These are phyloP conservation scores for Umbelopsis vinacea DNA, from an alignment of 192 early-diverging fungal genomes.

Conservation along the genomic window DNA sequence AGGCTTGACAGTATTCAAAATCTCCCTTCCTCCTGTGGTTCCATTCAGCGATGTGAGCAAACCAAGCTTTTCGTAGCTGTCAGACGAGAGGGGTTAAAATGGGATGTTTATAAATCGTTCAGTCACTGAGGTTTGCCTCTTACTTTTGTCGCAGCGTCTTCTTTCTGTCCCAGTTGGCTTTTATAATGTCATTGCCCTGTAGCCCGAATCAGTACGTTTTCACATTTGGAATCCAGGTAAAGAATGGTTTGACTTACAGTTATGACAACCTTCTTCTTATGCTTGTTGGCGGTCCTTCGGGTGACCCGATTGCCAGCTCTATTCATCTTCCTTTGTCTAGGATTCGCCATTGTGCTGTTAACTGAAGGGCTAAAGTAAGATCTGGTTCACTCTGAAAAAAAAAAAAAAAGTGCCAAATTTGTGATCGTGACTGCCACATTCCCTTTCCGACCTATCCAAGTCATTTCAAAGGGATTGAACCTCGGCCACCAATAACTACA, in stretches of 20 bases:
- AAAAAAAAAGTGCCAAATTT: slow-evolving; percentile 9
- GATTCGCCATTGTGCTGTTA: slow-evolving; percentile 59
- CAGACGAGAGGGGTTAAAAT: background rate
- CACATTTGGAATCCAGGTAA: slow-evolving; percentile 1
- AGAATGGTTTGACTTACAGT: slow-evolving; percentile 40
- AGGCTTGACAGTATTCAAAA: slow-evolving; percentile 33
- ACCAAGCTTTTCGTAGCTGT: slow-evolving; percentile 71
- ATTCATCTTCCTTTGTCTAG: slow-evolving; percentile 69
- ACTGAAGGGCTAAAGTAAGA: background rate
- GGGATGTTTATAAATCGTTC: background rate
- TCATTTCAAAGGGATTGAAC: too few species aligned
- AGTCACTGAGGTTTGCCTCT: background rate
- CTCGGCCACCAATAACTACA: too few species aligned
- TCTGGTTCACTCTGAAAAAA: background rate
- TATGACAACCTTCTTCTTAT: slow-evolving; percentile 60
- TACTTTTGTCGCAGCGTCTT: slow-evolving; percentile 73
- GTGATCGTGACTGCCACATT: background rate
- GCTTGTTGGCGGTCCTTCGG: slow-evolving; percentile 66
- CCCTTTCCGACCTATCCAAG: too few species aligned
- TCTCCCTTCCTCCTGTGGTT: slow-evolving; percentile 59
- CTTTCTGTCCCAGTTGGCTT: slow-evolving; percentile 71
- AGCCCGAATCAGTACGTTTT: background rate
- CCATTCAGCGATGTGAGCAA: slow-evolving; percentile 71
- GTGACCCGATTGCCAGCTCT: slow-evolving; percentile 64
- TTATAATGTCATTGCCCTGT: slow-evolving; percentile 61